phyloP scores from a whole-genome alignment of 768 basidiomycete genomes.

The Tylopilus felleus region DNA sequence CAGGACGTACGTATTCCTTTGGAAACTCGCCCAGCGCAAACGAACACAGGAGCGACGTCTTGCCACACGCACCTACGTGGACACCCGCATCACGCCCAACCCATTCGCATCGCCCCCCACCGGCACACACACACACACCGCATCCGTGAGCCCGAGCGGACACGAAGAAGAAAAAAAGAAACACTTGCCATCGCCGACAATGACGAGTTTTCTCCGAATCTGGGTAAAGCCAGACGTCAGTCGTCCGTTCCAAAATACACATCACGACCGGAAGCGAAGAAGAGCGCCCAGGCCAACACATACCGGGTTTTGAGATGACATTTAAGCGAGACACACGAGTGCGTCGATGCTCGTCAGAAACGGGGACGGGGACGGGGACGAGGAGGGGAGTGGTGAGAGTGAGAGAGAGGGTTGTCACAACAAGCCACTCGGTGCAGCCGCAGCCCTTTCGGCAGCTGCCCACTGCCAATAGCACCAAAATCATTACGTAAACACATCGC shows the following conservation, averaged over 20 bases:
- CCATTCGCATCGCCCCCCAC: too few species aligned
- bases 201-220: constrained; percentile 94
- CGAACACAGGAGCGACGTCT: constrained; percentile 87
- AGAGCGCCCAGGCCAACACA: constrained; percentile 25
- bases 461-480: constrained; percentile 22
- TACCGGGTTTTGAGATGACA: constrained; percentile 60
- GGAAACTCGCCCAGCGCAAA: constrained; percentile 95
- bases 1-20: constrained; percentile 81
- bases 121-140: too few species aligned
- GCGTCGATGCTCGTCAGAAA: background rate
- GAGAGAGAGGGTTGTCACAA: constrained; percentile 13
- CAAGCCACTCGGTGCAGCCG: constrained; percentile 26
- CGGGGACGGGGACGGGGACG: constrained; percentile 3
- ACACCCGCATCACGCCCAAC: too few species aligned
- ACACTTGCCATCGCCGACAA: constrained; percentile 89
- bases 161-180: background rate
- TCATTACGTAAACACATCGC: constrained; percentile 27
- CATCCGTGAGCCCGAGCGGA: background rate
- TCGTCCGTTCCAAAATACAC: background rate
- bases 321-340: constrained; percentile 16
- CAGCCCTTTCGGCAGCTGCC: constrained; percentile 26
- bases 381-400: constrained; percentile 15
- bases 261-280: background rate
- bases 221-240: constrained; percentile 31
- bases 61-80: constrained; percentile 96